phyloP scores from a whole-genome alignment of 129 eudicot genomes.

The Calendula officinalis region DNA sequence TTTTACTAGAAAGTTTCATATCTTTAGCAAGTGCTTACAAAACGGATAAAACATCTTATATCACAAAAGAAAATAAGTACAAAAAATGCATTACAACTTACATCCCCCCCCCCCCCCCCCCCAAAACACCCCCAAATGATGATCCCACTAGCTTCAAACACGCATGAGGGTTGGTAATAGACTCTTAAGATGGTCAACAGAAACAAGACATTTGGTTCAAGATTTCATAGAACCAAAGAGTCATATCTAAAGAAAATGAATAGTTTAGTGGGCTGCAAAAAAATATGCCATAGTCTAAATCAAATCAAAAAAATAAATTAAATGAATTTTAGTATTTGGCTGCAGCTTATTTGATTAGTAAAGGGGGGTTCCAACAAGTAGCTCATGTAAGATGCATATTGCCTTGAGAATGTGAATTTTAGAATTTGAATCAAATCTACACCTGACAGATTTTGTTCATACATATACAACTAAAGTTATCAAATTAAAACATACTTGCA shows the following conservation, averaged over 20 bases:
- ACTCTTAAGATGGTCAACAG: conserved; percentile 24
- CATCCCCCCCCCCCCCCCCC: too few species aligned
- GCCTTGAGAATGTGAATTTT: conserved; percentile 39
- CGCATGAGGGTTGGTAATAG: conserved; percentile 11
- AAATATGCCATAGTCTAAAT: conserved; percentile 42
- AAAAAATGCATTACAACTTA: conserved; percentile 1
- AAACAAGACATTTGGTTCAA: conserved; percentile 20
- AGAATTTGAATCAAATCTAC: conserved; percentile 36
- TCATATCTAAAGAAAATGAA: conserved; percentile 24
- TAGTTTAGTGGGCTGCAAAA: conserved; percentile 38
- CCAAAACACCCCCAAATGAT: neutral
- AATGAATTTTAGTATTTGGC: conserved; percentile 23
- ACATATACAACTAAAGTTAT: conserved; percentile 29
- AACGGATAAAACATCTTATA: neutral
- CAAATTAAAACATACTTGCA: conserved; percentile 21
- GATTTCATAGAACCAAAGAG: conserved; percentile 34
- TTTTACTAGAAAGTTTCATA: neutral
- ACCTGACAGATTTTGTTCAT: conserved; percentile 34
- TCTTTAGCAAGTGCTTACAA: neutral
- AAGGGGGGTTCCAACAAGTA: conserved; percentile 33
- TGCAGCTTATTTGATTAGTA: conserved; percentile 16
- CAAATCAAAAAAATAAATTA: conserved; percentile 24
- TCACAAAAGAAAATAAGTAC: neutral
- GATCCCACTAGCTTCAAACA: conserved; percentile 9
- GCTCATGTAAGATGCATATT: conserved; percentile 32